Conservation (phyloP, 2,329 filamentous ascomycete genomes). For the Ceratocystis destructans region DNA sequence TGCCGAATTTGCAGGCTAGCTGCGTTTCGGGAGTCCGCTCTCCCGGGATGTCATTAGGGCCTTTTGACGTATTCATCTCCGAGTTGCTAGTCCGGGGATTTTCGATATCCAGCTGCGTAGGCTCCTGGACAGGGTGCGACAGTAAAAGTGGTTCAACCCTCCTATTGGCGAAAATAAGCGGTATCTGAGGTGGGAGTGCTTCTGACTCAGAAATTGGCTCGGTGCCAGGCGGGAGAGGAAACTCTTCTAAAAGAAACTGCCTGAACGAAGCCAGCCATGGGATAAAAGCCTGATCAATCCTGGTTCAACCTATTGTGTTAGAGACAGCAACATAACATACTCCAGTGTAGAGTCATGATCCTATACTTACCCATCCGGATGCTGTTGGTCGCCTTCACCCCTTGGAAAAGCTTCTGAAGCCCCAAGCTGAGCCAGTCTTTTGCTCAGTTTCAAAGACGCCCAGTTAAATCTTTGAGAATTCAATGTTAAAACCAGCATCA, state of each 20-base stretch:
- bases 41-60: neutral
- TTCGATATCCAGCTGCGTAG: neutral
- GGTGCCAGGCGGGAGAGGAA: conserved; percentile 54
- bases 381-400: conserved; percentile 86
- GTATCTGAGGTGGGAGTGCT: conserved; percentile 58
- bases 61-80: neutral
- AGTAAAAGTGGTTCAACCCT: neutral
- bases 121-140: neutral
- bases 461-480: conserved; percentile 65
- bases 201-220: conserved; percentile 59
- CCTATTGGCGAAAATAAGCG: conserved; percentile 10
- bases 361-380: conserved; percentile 67
- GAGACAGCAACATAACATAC: neutral
- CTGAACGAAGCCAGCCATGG: conserved; percentile 61
- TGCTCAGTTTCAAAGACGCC: conserved; percentile 76
- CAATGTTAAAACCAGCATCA: neutral
- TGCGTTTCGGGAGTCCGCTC: conserved; percentile 26
- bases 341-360: neutral
- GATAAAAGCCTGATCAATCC: conserved; percentile 68
- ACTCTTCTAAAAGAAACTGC: conserved; percentile 49
- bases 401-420: conserved; percentile 60
- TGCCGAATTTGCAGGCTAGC: conserved; percentile 14
- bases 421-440: conserved; percentile 70
- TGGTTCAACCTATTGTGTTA: conserved; percentile 26
- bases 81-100: neutral